Conservation (phyloP, 2,329 filamentous ascomycete genomes). For the Botrytis galanthina region DNA sequence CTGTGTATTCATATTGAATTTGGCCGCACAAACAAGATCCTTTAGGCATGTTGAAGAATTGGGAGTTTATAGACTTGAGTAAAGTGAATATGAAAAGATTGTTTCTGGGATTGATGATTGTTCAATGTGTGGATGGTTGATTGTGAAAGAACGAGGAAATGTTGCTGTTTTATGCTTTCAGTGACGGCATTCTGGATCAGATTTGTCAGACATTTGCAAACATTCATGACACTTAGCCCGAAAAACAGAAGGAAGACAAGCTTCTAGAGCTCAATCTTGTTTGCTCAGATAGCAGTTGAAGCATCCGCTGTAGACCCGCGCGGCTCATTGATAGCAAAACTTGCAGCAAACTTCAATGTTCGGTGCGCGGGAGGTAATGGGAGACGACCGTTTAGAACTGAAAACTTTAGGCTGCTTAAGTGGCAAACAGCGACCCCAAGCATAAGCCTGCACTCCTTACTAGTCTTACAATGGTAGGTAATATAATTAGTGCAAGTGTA, state of each 20-base stretch:
- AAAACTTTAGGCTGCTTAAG: neutral
- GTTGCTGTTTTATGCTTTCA: neutral
- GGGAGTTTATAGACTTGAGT: neutral
- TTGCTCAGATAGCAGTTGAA: no score
- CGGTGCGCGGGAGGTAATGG: neutral
- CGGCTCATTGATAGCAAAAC: no score
- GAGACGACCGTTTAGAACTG: neutral
- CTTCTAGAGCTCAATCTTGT: neutral
- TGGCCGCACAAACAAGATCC: neutral
- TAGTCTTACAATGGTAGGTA: no score
- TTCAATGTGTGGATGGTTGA: neutral
- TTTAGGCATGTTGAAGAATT: neutral
- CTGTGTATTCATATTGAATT: neutral
- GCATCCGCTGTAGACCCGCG: neutral
- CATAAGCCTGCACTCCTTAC: neutral
- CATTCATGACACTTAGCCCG: neutral
- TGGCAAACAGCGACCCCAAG: neutral
- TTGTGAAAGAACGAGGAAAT: neutral
- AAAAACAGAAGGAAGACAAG: neutral
- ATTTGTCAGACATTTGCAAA: neutral
- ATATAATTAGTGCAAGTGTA: neutral
- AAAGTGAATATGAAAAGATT: neutral
- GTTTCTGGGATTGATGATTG: neutral
- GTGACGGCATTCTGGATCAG: neutral
- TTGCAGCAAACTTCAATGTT: no score